Percentiles rank a stretch among this genome's conserved stretches.
These are phyloP conservation scores for Litchi chinensis DNA, from an alignment of 345 rosid genomes.

Conservation along the genomic window DNA sequence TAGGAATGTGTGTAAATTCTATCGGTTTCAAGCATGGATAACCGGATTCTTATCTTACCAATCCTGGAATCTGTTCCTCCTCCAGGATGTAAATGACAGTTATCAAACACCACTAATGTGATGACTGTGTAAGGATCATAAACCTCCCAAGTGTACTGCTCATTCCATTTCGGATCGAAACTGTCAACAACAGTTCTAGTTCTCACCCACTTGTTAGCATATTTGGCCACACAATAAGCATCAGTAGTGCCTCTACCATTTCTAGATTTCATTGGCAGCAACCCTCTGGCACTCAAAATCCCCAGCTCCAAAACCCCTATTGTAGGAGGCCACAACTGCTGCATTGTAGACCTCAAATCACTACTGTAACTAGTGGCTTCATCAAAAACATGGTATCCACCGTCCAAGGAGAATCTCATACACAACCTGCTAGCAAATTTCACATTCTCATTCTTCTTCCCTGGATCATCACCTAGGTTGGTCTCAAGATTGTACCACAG, in stretches of 20 bases:
- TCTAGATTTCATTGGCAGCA: slow-evolving; percentile 49
- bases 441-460: slow-evolving; percentile 22
- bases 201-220: slow-evolving; percentile 46
- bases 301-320: slow-evolving; percentile 51
- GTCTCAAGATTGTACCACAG: slow-evolving; percentile 43
- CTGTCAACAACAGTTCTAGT: slow-evolving; percentile 40
- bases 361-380: slow-evolving; percentile 41
- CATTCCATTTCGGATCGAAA: slow-evolving; percentile 47
- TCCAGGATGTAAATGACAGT: slow-evolving; percentile 30
- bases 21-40: slow-evolving; percentile 45
- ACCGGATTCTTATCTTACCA: slow-evolving; percentile 53
- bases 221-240: slow-evolving; percentile 57
- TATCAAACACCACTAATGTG: slow-evolving; percentile 46
- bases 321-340: slow-evolving; percentile 28
- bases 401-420: slow-evolving; percentile 39
- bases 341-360: slow-evolving; percentile 40
- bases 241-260: slow-evolving; percentile 43
- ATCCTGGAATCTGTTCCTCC: slow-evolving; percentile 42
- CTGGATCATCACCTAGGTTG: slow-evolving; percentile 9
- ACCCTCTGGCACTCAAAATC: slow-evolving; percentile 41
- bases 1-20: slow-evolving; percentile 47
- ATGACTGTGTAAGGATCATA: slow-evolving; percentile 48
- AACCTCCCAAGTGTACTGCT: slow-evolving; percentile 51
- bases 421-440: slow-evolving; percentile 40
- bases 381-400: slow-evolving; percentile 51